Evolutionary conservation across 2,329 filamentous ascomycete genomes (phyloP).

Genomic region (Aspergillus glaucus): DNA sequence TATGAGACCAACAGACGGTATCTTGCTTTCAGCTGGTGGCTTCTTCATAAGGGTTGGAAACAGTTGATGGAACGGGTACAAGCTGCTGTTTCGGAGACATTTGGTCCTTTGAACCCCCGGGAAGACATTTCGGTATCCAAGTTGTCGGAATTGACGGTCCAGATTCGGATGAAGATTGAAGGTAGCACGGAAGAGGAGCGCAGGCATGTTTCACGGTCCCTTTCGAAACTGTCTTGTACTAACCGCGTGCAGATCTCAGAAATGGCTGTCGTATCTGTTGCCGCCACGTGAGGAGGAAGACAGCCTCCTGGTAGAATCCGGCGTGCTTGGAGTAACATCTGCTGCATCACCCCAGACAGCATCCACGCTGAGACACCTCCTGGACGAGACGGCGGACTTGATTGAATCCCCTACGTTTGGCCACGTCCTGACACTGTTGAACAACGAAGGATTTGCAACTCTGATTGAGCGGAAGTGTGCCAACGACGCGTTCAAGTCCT

Average conservation of each 20-base stretch:
- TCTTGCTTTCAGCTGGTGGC: slow-evolving; percentile 96
- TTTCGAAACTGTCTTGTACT: neutral
- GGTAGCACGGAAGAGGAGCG: slow-evolving; percentile 61
- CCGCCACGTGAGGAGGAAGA: slow-evolving; percentile 73
- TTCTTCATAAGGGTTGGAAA: slow-evolving; percentile 84
- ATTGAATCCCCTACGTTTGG: slow-evolving; percentile 90
- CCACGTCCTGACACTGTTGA: slow-evolving; percentile 75
- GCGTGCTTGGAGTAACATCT: slow-evolving; percentile 51
- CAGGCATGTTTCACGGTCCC: slow-evolving; percentile 34
- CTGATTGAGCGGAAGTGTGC: slow-evolving; percentile 79
- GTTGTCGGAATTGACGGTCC: slow-evolving; percentile 71
- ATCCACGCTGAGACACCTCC: slow-evolving; percentile 65
- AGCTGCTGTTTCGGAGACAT: slow-evolving; percentile 79
- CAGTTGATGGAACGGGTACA: slow-evolving; percentile 76
- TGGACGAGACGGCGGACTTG: slow-evolving; percentile 93
- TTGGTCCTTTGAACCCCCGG: slow-evolving; percentile 79
- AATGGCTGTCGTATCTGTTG: slow-evolving; percentile 80
- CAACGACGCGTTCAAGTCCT: slow-evolving; percentile 64
- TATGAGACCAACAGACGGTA: slow-evolving; percentile 95
- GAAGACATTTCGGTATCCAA: slow-evolving; percentile 78
- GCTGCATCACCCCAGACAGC: slow-evolving; percentile 31
- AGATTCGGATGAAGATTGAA: slow-evolving; percentile 81
- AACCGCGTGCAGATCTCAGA: slow-evolving; percentile 39
- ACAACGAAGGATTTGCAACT: slow-evolving; percentile 80
- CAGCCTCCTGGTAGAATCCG: slow-evolving; percentile 77